Conservation (phyloP, 2,329 filamentous ascomycete species). For the Sclerotinia subarctica region DNA sequence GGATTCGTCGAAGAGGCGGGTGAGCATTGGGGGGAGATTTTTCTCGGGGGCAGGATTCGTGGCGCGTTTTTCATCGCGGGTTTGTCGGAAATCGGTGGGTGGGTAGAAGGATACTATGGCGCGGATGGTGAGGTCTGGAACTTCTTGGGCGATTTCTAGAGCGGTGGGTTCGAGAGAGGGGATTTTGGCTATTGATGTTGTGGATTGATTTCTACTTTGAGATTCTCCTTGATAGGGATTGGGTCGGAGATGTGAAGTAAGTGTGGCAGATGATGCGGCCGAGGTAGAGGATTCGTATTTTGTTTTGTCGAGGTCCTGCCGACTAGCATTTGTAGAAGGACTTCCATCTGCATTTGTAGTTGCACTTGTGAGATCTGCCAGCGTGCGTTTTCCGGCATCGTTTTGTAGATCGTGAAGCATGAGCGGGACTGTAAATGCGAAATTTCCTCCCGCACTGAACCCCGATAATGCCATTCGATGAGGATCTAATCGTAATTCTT, state of each 20-base stretch:
- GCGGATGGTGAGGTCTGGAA: constrained; percentile 47
- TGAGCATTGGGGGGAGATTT: constrained; percentile 55
- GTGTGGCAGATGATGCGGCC: background rate
- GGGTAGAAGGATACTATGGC: constrained; percentile 61
- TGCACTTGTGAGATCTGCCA: constrained; percentile 24
- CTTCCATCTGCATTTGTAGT: background rate
- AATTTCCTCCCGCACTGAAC: constrained; percentile 52
- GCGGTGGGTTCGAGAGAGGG: constrained; percentile 35
- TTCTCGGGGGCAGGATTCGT: constrained; percentile 54
- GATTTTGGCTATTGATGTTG: constrained; percentile 33
- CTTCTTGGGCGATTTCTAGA: constrained; percentile 34
- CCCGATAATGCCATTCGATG: constrained; percentile 57
- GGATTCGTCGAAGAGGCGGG: constrained; percentile 60
- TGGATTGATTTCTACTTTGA: constrained; percentile 18
- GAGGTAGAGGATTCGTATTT: background rate
- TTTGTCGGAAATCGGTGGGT: constrained; percentile 57
- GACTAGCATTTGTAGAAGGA: background rate
- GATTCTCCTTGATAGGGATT: background rate
- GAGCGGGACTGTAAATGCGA: constrained; percentile 42
- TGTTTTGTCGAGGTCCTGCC: background rate
- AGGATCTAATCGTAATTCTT: constrained; percentile 56
- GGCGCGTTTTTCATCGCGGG: constrained; percentile 54
- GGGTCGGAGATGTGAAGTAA: constrained; percentile 3
- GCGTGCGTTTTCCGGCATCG: constrained; percentile 41
- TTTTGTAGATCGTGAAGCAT: constrained; percentile 45